These are phyloP conservation scores for Colletotrichum orbiculare DNA, from an alignment of 2,329 filamentous ascomycete species.

Conservation along the genomic window DNA sequence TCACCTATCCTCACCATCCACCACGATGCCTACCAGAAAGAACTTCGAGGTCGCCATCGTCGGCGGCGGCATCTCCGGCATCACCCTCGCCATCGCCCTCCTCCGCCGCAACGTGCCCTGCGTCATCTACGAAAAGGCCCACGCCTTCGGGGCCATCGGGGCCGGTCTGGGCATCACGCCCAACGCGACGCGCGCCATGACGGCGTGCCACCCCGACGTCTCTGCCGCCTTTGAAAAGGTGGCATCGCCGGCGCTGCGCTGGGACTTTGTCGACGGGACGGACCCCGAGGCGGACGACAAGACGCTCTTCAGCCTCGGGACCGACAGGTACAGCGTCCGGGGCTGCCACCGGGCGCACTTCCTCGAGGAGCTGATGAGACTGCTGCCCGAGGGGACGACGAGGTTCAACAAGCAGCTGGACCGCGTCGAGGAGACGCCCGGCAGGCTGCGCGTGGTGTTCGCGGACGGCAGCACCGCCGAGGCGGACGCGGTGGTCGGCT, in stretches of 20 bases:
- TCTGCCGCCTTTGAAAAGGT: conserved; percentile 51
- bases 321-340: background rate
- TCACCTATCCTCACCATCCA: too few relatives aligned
- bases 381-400: conserved; percentile 45
- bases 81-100: conserved; percentile 58
- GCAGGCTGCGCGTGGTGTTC: conserved; percentile 46
- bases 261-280: conserved; percentile 36
- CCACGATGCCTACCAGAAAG: background rate
- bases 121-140: conserved; percentile 59
- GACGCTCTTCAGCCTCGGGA: conserved; percentile 8
- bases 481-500: conserved; percentile 60
- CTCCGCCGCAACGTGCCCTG: conserved; percentile 54
- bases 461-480: conserved; percentile 51
- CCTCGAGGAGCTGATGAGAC: conserved; percentile 50
- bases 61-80: conserved; percentile 63
- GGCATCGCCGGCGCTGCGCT: conserved; percentile 33
- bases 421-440: conserved; percentile 42
- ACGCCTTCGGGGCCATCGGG: conserved; percentile 57
- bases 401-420: conserved; percentile 44
- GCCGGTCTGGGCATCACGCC: conserved; percentile 63
- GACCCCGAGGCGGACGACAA: background rate
- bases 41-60: conserved; percentile 54
- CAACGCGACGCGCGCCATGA: conserved; percentile 60
- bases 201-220: conserved; percentile 39
- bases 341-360: conserved; percentile 31